Percentiles rank a stretch among this genome's conserved stretches.
Conservation (phyloP, 257 asterid species). For the Hygrophila difformis region DNA sequence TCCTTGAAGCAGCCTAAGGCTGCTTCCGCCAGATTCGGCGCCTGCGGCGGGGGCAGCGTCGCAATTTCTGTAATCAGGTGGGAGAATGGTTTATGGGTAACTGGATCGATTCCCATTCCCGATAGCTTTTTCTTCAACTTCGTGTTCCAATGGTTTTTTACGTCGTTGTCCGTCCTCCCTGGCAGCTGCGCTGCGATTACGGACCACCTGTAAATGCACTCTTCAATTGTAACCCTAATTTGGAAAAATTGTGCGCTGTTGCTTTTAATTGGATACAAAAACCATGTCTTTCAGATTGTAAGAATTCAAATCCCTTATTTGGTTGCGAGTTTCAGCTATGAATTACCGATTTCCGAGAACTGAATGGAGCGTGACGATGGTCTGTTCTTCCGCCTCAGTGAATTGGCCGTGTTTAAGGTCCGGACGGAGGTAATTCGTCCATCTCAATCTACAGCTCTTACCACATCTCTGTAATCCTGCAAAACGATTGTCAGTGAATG, state of each 20-base stretch:
- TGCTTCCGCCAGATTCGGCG: constrained; percentile 85
- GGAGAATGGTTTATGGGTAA: constrained; percentile 92
- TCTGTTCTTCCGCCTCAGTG: constrained; percentile 79
- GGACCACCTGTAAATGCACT: constrained; percentile 84
- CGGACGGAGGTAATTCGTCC: constrained; percentile 97
- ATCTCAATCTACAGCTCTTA: constrained; percentile 82
- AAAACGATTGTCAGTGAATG: neutral
- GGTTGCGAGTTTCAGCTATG: neutral
- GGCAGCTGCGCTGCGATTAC: constrained; percentile 88
- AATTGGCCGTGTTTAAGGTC: constrained; percentile 97
- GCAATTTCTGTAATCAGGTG: constrained; percentile 89
- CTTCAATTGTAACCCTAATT: too few species aligned
- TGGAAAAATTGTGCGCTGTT: too few species aligned
- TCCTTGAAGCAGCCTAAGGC: constrained; percentile 95
- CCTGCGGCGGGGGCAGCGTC: constrained; percentile 81
- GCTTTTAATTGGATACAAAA: too few species aligned
- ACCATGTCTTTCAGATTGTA: too few species aligned
- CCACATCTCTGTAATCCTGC: constrained; percentile 90
- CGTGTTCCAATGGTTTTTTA: constrained; percentile 94
- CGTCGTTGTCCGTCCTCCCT: constrained; percentile 91
- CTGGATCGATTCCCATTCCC: constrained; percentile 97
- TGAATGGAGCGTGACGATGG: constrained; percentile 84
- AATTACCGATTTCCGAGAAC: constrained; percentile 82
- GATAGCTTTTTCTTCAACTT: constrained; percentile 86
- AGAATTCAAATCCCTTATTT: too few species aligned